These are phyloP conservation scores for Xylaria polymorpha DNA, from an alignment of 2,329 filamentous ascomycete genomes.

Conservation along the genomic window DNA sequence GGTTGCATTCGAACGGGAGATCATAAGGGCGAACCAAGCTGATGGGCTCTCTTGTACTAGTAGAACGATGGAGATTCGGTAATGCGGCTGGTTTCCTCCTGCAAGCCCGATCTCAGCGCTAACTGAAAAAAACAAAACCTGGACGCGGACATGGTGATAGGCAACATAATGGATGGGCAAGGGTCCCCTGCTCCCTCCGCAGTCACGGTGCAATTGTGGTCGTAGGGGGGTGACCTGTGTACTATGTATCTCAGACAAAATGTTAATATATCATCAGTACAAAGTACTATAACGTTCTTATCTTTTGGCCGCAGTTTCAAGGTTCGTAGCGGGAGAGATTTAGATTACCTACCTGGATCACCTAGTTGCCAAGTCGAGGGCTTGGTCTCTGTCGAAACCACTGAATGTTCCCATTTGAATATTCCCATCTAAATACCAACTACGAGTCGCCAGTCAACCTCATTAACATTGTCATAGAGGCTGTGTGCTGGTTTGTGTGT, in stretches of 20 bases:
- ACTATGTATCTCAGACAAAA: not conserved
- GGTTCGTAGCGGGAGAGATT: not conserved
- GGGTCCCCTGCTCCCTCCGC: not conserved
- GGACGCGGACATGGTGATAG: constrained; percentile 8
- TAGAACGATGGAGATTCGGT: not conserved
- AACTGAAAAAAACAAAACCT: constrained; percentile 3
- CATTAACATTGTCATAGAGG: not conserved
- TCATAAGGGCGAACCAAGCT: constrained; percentile 17
- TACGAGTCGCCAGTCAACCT: not conserved
- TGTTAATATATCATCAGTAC: not conserved
- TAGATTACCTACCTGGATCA: too few species aligned
- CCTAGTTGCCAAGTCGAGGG: not conserved
- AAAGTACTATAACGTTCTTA: too few species aligned
- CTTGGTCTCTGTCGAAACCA: too few species aligned
- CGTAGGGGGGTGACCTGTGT: too few species aligned
- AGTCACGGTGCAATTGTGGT: not conserved
- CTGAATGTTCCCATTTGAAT: not conserved
- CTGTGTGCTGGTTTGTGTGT: too few species aligned
- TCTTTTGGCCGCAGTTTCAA: not conserved
- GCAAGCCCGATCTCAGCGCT: constrained; percentile 5
- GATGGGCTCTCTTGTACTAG: constrained; percentile 1
- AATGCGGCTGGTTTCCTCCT: constrained; percentile 16
- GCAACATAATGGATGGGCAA: constrained; percentile 1
- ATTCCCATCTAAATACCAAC: not conserved
- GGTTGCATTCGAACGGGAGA: constrained; percentile 23